These are phyloP conservation scores for Nematodospora anomalae DNA, from an alignment of 1,139 yeast species.

Conservation along the genomic window DNA sequence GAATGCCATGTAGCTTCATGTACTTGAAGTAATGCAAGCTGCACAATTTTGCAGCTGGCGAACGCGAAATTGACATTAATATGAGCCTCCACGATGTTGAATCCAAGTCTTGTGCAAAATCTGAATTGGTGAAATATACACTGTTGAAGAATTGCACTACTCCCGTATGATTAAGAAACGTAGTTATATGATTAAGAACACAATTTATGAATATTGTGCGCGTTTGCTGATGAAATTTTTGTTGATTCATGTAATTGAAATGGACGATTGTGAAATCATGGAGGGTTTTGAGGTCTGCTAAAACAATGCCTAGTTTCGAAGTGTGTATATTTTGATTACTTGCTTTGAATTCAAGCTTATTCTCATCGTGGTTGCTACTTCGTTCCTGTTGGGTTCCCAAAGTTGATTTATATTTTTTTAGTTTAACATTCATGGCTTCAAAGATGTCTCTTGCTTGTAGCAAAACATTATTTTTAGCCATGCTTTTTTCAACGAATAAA, in stretches of 20 bases:
- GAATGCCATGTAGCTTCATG: slow-evolving; percentile 16
- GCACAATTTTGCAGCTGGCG: slow-evolving; percentile 27
- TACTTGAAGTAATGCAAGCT: slow-evolving; percentile 26
- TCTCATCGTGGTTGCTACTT: no score
- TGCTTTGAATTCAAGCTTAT: slow-evolving; percentile 8
- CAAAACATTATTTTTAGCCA: slow-evolving; percentile 10
- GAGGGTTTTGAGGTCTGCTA: slow-evolving; percentile 31
- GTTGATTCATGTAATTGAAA: slow-evolving; percentile 22
- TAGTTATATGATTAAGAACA: slow-evolving; percentile 35
- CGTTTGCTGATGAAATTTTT: slow-evolving; percentile 21
- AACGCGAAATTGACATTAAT: slow-evolving; percentile 28
- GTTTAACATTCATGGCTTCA: slow-evolving; percentile 30
- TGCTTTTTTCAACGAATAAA: slow-evolving; percentile 22
- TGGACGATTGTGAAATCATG: slow-evolving; percentile 27
- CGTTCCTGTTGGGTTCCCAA: no score
- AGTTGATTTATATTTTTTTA: slow-evolving; percentile 25
- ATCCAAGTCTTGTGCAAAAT: slow-evolving; percentile 22
- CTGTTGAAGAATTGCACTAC: slow-evolving; percentile 24
- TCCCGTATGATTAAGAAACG: slow-evolving; percentile 40
- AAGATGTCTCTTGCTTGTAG: slow-evolving; percentile 30
- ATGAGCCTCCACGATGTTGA: slow-evolving; percentile 34
- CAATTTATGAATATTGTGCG: slow-evolving; percentile 37
- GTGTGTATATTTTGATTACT: slow-evolving; percentile 23
- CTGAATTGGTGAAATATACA: slow-evolving; percentile 21
- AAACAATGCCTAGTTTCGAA: slow-evolving; percentile 31